Percentiles rank a stretch among this genome's conserved stretches.
Evolutionary conservation across 352 stramenopile species (phyloP).

Genomic region (Globisporangium barbulae): DNA sequence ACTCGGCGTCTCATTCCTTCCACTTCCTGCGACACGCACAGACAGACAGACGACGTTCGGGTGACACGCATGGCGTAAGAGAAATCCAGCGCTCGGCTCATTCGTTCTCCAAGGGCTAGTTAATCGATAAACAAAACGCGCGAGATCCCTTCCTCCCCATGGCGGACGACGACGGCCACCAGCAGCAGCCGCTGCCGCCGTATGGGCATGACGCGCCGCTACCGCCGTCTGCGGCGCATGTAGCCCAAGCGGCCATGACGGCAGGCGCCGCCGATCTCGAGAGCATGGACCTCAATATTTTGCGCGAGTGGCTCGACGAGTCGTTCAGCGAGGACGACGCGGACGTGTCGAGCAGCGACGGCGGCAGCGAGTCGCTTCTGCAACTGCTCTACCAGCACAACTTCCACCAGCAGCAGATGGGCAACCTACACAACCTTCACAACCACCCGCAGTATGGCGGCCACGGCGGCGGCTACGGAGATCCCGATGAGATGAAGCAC

Average conservation of each 20-base stretch:
- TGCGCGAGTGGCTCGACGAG: slow-evolving; percentile 18
- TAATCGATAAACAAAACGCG: neutral
- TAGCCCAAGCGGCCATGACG: neutral
- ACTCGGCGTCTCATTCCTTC: neutral
- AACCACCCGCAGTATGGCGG: neutral
- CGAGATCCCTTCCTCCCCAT: neutral
- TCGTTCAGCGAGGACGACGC: slow-evolving; percentile 16
- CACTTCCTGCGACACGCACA: neutral
- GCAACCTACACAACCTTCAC: neutral
- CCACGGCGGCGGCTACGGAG: neutral
- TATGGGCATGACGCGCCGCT: neutral
- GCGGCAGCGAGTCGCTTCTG: slow-evolving; percentile 12
- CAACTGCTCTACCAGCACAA: slow-evolving; percentile 12
- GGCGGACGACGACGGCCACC: neutral
- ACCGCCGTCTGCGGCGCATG: neutral
- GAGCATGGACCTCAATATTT: slow-evolving; percentile 17
- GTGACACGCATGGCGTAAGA: slow-evolving; percentile 11
- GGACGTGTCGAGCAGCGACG: slow-evolving; percentile 10
- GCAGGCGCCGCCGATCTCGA: slow-evolving; percentile 10
- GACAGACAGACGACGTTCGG: neutral
- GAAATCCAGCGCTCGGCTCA: neutral
- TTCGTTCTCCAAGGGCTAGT: neutral
- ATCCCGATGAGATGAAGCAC: neutral
- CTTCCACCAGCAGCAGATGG: neutral
- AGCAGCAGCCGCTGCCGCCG: neutral